These are phyloP conservation scores for Elsinoe batatas DNA, from an alignment of 2,329 filamentous ascomycete species.

Conservation along the genomic window DNA sequence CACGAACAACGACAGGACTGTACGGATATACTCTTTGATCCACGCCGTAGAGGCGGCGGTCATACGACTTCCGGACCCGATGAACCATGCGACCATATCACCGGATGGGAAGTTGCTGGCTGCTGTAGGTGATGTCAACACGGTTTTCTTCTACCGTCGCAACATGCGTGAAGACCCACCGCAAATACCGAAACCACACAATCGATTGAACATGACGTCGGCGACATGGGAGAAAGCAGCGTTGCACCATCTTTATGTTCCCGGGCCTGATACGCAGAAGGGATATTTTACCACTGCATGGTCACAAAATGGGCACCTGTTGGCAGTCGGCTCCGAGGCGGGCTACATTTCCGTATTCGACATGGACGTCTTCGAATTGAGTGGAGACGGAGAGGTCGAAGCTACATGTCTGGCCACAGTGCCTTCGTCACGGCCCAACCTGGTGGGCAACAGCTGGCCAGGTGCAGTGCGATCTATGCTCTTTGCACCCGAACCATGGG, in stretches of 20 bases:
- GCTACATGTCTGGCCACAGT: constrained; percentile 66
- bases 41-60: constrained; percentile 59
- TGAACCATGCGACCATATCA: constrained; percentile 91
- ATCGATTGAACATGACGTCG: constrained; percentile 25
- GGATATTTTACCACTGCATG: constrained; percentile 72
- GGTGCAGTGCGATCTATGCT: constrained; percentile 85
- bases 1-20: constrained; percentile 84
- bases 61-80: constrained; percentile 67
- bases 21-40: constrained; percentile 70
- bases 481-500: constrained; percentile 82
- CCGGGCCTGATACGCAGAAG: constrained; percentile 27
- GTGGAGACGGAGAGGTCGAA: constrained; percentile 33
- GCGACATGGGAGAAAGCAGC: constrained; percentile 34
- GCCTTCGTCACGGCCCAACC: constrained; percentile 59
- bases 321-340: constrained; percentile 71
- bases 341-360: constrained; percentile 70
- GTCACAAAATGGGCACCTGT: constrained; percentile 58
- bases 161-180: constrained; percentile 24
- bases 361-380: constrained; percentile 33
- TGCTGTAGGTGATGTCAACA: constrained; percentile 79
- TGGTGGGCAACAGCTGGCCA: constrained; percentile 31
- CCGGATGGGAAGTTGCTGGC: constrained; percentile 73
- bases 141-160: constrained; percentile 70
- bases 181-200: constrained; percentile 30
- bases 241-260: constrained; percentile 34